Base-by-base conservation (phyloP, 2,329 filamentous ascomycete species). In the Huntiella abstrusa region DNA sequence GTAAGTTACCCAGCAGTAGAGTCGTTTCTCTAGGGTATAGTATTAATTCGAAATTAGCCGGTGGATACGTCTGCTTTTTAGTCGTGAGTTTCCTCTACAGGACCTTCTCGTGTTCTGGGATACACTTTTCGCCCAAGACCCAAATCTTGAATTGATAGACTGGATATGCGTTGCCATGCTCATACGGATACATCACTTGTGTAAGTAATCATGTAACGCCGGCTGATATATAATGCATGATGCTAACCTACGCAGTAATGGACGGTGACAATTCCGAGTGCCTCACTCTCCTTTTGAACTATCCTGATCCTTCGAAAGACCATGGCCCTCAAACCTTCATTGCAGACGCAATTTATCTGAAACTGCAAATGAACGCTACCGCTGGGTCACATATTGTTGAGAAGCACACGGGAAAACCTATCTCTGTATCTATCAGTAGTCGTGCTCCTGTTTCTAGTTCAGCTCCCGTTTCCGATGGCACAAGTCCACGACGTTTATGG, bases 161-260 rank as follows among this genome's bases (percentile, higher is more conserved):
- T 70, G 91, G 47, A 78, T 95, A n/a, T 95, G 87, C 54, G 77
- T 95, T 44, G 80, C 86, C 4, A 96, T 98, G 87, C 67, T 98
- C 17, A 67, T 98, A 40, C 75, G 91, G 43, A 85, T 28, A 28
- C 22, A 28, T 28, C 22, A 28, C 22, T 28, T 10, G 22, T 28
- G 22, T 28, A 28, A 28, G 22, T 28, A 7, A 28, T 28, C 4
- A 28, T 5, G 8, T 10, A 28, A 28, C 22, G 8, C 22, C 4
- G 7, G 4, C 8, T 28, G 22, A 5, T 2, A 28, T 28, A 28
- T 28, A 10, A 28, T 5, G 4, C 22, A 28, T 10, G 7, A 28
- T 28, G 6, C 22, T 28, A 52, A 43, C 10, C 3, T 36, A 15
- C 49, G 4, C 51, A 86, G 82, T 98, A 33, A 64, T 96, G 19